Evolutionary conservation across 176 grass and related monocot genomes (phyloP), one percentile per base, ranked within the genome.

Genomic region (Tuctoria greenei): DNA sequence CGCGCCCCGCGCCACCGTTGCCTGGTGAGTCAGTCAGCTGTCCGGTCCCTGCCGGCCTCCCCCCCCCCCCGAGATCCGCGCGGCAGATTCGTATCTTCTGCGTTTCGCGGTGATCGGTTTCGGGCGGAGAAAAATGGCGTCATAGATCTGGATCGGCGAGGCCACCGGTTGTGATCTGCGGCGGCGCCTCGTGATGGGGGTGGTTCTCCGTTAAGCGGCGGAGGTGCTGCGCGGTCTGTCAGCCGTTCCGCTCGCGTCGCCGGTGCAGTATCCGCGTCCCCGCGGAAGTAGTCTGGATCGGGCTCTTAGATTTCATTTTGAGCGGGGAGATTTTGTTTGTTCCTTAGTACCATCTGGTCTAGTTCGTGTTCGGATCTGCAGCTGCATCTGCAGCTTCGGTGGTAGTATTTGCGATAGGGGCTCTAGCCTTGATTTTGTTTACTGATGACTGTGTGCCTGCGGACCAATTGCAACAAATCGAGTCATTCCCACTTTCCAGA

Each of bases 91-190:
- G 18, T 25, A 12, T 25, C 54, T 57, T 0, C 10, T 25, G 21
- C 9, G 25, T 20, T 78, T 55, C 17, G 21, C 15, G 31, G 60
- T 3, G 28, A 34, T 64, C 15, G 72, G 25, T 55, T n/a, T n/a
- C 10, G 4, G 26, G 57, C 0, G 35, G 18, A 17, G 49, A 37
- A n/a, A n/a, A 60, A 65, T 24, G 72, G 61, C 46, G 17, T 6
- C 3, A 23, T 51, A 78, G 85, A 82, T 87, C 79, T 72, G 50
- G 67, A 77, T 82, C 66, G 26, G 8, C 40, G n/a, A 1, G 54
- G 10, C 23, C 11, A 4, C 0, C 10, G 38, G 3, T 0, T 56
- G 28, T 10, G 59, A 82, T 87, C 73, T 10, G 79, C 23, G 54
- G 11, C 6, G 47, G 16, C 16, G 57, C 57, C 56, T 86, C 58